These are phyloP conservation scores for Cucurbita argyrosperma DNA, from an alignment of 306 rosid genomes.

Conservation along the genomic window DNA sequence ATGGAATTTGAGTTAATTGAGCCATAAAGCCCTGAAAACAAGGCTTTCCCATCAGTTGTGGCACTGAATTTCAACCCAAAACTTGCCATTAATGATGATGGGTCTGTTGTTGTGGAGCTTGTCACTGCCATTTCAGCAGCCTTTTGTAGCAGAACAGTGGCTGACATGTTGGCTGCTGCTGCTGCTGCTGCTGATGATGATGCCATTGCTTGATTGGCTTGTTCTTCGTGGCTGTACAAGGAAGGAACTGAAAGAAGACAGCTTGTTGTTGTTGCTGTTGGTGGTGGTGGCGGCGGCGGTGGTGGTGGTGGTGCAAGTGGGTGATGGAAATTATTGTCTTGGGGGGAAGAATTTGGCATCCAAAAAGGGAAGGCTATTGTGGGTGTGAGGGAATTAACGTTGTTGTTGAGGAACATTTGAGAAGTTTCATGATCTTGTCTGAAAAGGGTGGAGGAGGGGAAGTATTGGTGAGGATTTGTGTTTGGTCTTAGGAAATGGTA, in stretches of 20 bases:
- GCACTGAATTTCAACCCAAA: neutral
- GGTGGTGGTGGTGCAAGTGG: neutral
- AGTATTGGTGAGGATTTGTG: slow-evolving; percentile 24
- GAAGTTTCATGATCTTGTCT: slow-evolving; percentile 21
- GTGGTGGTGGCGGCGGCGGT: neutral
- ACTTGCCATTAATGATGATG: slow-evolving; percentile 9
- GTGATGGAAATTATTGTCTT: neutral
- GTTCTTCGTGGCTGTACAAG: neutral
- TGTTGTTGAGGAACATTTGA: neutral
- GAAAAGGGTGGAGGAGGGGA: slow-evolving; percentile 33
- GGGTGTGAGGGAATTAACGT: neutral
- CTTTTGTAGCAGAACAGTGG: neutral
- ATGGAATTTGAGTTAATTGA: neutral
- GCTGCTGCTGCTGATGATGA: neutral
- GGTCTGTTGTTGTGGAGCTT: slow-evolving; percentile 14
- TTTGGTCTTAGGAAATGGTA: neutral
- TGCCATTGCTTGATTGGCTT: neutral
- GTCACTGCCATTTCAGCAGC: slow-evolving; percentile 1
- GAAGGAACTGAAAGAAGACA: neutral
- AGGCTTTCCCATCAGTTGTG: neutral
- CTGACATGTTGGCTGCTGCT: neutral
- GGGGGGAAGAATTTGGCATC: slow-evolving; percentile 7
- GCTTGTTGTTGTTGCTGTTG: neutral
- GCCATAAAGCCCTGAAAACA: neutral
- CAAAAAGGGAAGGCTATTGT: slow-evolving; percentile 22